Base-by-base conservation (phyloP, 1,139 yeast species). In the Hemisphaericaspora lyxosophila region DNA sequence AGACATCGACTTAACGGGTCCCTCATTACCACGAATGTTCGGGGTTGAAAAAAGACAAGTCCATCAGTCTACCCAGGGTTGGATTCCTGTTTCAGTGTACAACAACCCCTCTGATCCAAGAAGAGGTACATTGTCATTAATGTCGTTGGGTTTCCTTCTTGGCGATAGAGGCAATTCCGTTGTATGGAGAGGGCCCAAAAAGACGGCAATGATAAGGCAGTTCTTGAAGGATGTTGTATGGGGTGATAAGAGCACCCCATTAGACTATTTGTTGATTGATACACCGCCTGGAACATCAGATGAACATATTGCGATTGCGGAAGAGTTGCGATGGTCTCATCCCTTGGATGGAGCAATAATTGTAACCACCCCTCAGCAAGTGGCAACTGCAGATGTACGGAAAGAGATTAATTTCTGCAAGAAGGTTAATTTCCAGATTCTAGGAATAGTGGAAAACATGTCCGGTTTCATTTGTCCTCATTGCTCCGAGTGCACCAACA, bases 241-340 rank as follows among this genome's bases (percentile, higher is more conserved):
- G 98, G 96, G 89, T 0, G 75, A 73, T 13, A 55, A 69, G 33
- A 70, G 65, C 19, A 52, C 50, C 5, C 67, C 69, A 2, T 58
- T 83, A 34, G 97, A 90, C 59, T 94, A 87, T 55, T 64, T 94
- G 40, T 66, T 94, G 31, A 90, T 94, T 7, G 99, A 94, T 55
- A 92, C 99, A 0, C 99, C 99, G 0, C 99, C 99, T 0, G 99
- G 99, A 0, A 92, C 99, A 0, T 85, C 96, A 0, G 99, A 94
- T 59, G 99, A 94, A 59, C 99, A 94, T 60, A 92, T 94, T 31
- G 90, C 97, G 3, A 84, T 94, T 22, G 97, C 97, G 2, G 97
- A 94, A 58, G 95, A 88, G 57, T 70, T 92, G 35, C 64, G 86
- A 42, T 76, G 68, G 54, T 75, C 75, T 4, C 59, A 59, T 30